Evolutionary conservation across 2,329 filamentous ascomycete species (phyloP), one percentile per base, ranked within the genome.

Genomic region (Sphaerostilbella broomeana): DNA sequence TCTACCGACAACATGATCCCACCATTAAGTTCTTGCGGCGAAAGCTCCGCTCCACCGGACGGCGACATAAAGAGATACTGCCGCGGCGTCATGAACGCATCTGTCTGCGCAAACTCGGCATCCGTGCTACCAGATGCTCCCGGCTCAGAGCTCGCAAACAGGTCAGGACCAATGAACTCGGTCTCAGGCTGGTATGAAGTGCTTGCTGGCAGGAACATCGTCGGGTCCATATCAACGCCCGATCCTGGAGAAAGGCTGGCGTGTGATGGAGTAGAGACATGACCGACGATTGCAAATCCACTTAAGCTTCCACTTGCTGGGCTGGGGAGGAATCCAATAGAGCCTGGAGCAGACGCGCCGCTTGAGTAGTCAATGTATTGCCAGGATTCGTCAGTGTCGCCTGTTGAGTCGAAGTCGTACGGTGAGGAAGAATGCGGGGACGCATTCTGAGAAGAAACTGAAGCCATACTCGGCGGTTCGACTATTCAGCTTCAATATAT

Each of bases 301-400:
- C 63, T 65, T 48, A 76, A 54, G 43, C 72, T 75, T 11, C 66
- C 64, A 48, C 65, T 72, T 9, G 65, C 65, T 5, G 73, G 72
- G 45, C 73, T 74, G 18, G 68, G 64, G 13, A 70, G 56, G 44
- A 73, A 69, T 13, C 62, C 65, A 8, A 65, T 57, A 1, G 67
- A 67, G 0, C 57, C 62, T 0, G 64, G 49, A 4, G 51, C 58
- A 12, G 62, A 63, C 19, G 52, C 56, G 40, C 54, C 49, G 33
- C 54, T 55, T 21, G 58, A 51, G 40, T 60, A 59, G 42, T 66
- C 60, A 43, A 69, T 53, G 30, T 64, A 63, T 35, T 68, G 62
- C 67, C 68, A 70, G 38, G 65, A 63, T 40, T 70, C 67, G 27
- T 71, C 67, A 4, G 57, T 51, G 17, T 67, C 64, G 45, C 56